A percentile compares a stretch with the other conserved stretches of the same genome.
phyloP scores from a whole-genome alignment of 805 yeast genomes.

The Metahyphopichia silvanorum region DNA sequence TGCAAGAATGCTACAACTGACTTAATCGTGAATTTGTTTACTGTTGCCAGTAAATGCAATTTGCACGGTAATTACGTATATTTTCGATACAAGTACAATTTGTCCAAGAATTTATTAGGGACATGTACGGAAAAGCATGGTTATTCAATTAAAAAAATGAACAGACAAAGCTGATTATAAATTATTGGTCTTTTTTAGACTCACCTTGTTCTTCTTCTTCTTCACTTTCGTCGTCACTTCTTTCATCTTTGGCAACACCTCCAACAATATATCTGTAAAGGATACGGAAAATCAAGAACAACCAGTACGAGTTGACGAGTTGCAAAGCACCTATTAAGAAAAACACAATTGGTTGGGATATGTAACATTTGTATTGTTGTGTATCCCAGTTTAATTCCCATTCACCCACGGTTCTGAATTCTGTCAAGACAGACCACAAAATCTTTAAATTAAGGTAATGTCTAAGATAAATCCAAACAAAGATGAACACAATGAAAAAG shows the following conservation, averaged over 20 bases:
- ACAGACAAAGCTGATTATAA: too few species aligned
- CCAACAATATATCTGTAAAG: constrained; percentile 59
- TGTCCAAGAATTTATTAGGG: too few species aligned
- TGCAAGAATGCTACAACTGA: too few species aligned
- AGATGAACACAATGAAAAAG: constrained; percentile 64
- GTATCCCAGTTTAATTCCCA: constrained; percentile 78
- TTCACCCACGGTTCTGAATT: constrained; percentile 82
- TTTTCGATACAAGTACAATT: too few species aligned
- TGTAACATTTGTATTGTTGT: constrained; percentile 95
- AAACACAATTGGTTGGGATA: constrained; percentile 89
- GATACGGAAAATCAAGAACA: constrained; percentile 75
- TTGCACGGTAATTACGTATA: too few species aligned
- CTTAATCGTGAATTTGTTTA: too few species aligned
- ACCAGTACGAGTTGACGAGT: constrained; percentile 85
- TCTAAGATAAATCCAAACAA: constrained; percentile 83
- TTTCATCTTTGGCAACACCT: constrained; percentile 70
- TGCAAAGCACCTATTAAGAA: constrained; percentile 75
- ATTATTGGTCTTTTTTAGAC: constrained; percentile 13
- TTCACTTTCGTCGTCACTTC: constrained; percentile 83
- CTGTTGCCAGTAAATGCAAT: too few species aligned
- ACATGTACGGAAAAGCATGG: too few species aligned
- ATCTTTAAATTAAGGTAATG: constrained; percentile 81
- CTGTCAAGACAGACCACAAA: constrained; percentile 81
- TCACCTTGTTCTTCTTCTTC: constrained; percentile 21
- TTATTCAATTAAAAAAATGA: too few species aligned